A percentile compares a stretch with the other conserved stretches of the same genome.
Conservation (phyloP, 164 flowering plant genomes). For the Tetracentron sinense region DNA sequence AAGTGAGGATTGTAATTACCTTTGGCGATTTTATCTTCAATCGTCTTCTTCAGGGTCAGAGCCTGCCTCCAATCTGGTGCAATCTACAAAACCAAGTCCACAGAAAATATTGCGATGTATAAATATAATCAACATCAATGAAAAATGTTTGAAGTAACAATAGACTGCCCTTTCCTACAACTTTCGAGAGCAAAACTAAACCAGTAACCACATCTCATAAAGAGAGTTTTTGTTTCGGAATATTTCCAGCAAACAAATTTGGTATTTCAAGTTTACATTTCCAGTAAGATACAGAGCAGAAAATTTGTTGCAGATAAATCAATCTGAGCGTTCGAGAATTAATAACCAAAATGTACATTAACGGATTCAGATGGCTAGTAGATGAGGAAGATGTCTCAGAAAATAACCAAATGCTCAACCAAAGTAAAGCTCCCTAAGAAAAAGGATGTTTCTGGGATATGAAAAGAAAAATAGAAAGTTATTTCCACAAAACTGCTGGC, state of each 20-base stretch:
- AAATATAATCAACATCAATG: background rate
- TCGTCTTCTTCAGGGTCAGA: conserved; percentile 58
- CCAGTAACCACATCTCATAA: no score
- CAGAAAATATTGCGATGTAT: background rate
- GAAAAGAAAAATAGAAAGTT: background rate
- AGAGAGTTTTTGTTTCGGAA: no score
- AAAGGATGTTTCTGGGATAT: no score
- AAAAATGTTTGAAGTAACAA: background rate
- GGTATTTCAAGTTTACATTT: no score
- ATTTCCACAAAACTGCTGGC: background rate
- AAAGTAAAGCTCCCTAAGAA: background rate
- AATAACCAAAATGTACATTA: background rate
- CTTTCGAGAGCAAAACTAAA: no score
- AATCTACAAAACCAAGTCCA: conserved; percentile 40
- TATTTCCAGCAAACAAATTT: no score
- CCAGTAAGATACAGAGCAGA: no score
- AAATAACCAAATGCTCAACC: background rate
- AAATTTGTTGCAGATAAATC: no score
- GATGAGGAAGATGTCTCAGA: background rate
- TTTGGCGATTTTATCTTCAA: conserved; percentile 78
- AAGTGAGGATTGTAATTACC: conserved; percentile 31
- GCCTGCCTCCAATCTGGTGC: conserved; percentile 96
- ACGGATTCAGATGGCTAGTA: background rate
- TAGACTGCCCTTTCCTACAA: no score
- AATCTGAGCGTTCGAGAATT: no score